phyloP scores from a whole-genome alignment of 495 filamentous ascomycete species.

The Corynascus novoguineensis region DNA sequence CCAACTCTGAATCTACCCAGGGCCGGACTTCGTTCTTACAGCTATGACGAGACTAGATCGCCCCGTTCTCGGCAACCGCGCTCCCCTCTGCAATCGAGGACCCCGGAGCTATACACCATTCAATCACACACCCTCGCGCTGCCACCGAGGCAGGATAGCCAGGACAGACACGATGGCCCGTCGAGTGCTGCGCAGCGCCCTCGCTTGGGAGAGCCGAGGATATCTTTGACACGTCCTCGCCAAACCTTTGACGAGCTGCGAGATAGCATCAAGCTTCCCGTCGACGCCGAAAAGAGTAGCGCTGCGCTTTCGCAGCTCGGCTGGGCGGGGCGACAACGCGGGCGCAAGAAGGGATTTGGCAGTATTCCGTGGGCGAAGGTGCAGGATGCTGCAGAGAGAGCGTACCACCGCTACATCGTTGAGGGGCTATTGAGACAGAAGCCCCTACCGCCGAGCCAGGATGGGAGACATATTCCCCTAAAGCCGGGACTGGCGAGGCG shows the following conservation, averaged over 20 bases:
- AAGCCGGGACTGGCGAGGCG: constrained; percentile 30
- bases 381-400: not conserved
- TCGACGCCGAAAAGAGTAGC: constrained; percentile 18
- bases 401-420: constrained; percentile 40
- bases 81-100: constrained; percentile 7
- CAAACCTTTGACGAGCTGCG: constrained; percentile 27
- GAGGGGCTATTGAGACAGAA: constrained; percentile 43
- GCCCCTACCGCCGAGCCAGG: constrained; percentile 39
- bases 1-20: not conserved
- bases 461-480: constrained; percentile 64
- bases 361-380: constrained; percentile 19
- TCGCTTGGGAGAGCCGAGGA: constrained; percentile 14
- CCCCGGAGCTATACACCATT: constrained; percentile 27
- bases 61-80: constrained; percentile 1
- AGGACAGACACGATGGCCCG: constrained; percentile 3
- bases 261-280: constrained; percentile 15
- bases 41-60: not conserved
- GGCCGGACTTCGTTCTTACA: not conserved
- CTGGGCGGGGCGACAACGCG: constrained; percentile 23
- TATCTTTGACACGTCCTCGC: constrained; percentile 25
- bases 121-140: constrained; percentile 20
- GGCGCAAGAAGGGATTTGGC: constrained; percentile 17
- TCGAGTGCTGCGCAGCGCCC: not conserved
- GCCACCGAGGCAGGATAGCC: constrained; percentile 5
- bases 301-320: constrained; percentile 16